phyloP scores from a whole-genome alignment of 1,284 basidiomycete genomes.

The Coriolopsis trogii region DNA sequence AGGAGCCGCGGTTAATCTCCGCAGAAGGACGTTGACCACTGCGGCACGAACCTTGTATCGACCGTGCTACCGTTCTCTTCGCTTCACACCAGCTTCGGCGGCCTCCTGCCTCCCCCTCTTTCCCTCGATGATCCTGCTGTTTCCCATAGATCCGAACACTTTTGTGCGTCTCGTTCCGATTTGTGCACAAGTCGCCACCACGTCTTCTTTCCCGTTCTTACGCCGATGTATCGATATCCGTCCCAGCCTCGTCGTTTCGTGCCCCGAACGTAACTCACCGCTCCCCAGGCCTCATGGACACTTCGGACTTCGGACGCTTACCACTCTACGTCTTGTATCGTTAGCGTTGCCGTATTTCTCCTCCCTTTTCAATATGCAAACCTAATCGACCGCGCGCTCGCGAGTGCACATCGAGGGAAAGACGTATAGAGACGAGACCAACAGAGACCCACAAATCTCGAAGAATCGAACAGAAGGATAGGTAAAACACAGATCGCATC shows the following conservation, averaged over 20 bases:
- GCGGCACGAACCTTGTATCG: background rate
- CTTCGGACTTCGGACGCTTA: no score
- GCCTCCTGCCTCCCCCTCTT: background rate
- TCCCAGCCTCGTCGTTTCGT: no score
- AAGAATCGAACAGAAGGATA: background rate
- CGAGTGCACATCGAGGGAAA: no score
- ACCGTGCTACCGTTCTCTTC: background rate
- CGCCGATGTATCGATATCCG: slow-evolving; percentile 18
- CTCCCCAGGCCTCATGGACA: no score
- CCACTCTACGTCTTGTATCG: slow-evolving; percentile 16
- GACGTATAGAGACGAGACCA: background rate
- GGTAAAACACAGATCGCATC: background rate
- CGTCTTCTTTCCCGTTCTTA: background rate
- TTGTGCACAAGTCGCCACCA: background rate
- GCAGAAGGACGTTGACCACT: background rate
- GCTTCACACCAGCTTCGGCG: no score
- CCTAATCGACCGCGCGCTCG: no score
- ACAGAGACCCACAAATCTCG: background rate
- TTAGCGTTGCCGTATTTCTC: slow-evolving; percentile 1
- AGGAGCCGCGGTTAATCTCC: slow-evolving; percentile 15
- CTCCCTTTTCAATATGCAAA: no score
- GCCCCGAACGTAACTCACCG: no score
- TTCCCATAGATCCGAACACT: background rate
- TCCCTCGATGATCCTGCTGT: background rate
- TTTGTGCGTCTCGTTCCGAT: background rate